A percentile compares a stretch with the other conserved stretches of the same genome.
phyloP scores from a whole-genome alignment of 352 stramenopile genomes.

The Elongisporangium anandrum region DNA sequence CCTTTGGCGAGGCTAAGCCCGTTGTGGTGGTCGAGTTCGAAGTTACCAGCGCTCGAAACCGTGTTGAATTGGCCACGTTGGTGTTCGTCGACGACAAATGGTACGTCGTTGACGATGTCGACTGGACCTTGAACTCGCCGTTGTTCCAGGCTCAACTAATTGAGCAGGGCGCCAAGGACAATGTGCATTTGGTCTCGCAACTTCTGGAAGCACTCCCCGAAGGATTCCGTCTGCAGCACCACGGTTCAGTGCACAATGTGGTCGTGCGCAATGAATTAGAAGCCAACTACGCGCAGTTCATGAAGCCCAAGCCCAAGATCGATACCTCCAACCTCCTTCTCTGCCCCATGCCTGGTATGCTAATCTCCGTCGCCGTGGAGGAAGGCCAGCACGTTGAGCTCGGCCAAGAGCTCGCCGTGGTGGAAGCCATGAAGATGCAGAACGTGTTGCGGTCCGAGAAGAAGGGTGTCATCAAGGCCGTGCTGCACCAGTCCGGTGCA shows the following conservation, averaged over 20 bases:
- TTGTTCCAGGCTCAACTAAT: slow-evolving; percentile 45
- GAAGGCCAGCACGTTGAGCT: slow-evolving; percentile 91
- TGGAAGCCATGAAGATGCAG: slow-evolving; percentile 99
- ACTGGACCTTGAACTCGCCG: slow-evolving; percentile 58
- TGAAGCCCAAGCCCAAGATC: slow-evolving; percentile 88
- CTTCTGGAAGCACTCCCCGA: slow-evolving; percentile 56
- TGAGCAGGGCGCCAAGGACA: slow-evolving; percentile 20
- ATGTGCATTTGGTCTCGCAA: slow-evolving; percentile 44
- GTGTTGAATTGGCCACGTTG: slow-evolving; percentile 24
- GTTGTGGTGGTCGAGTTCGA: slow-evolving; percentile 52
- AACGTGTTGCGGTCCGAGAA: slow-evolving; percentile 93
- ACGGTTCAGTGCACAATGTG: slow-evolving; percentile 86
- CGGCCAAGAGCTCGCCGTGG: slow-evolving; percentile 92
- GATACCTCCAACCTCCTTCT: slow-evolving; percentile 91
- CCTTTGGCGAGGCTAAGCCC: slow-evolving; percentile 39
- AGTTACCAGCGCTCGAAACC: slow-evolving; percentile 26
- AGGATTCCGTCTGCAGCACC: slow-evolving; percentile 77
- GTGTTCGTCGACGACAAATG: slow-evolving; percentile 37
- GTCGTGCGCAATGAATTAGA: slow-evolving; percentile 87
- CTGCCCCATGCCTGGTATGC: slow-evolving; percentile 94
- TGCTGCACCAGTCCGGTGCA: slow-evolving; percentile 78
- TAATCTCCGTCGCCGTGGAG: slow-evolving; percentile 81
- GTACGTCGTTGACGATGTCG: slow-evolving; percentile 44
- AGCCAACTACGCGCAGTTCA: slow-evolving; percentile 82
- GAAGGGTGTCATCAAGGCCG: slow-evolving; percentile 80